Conservation (phyloP, 176 grass and related monocot species). For the Rhynchospora pubera region DNA sequence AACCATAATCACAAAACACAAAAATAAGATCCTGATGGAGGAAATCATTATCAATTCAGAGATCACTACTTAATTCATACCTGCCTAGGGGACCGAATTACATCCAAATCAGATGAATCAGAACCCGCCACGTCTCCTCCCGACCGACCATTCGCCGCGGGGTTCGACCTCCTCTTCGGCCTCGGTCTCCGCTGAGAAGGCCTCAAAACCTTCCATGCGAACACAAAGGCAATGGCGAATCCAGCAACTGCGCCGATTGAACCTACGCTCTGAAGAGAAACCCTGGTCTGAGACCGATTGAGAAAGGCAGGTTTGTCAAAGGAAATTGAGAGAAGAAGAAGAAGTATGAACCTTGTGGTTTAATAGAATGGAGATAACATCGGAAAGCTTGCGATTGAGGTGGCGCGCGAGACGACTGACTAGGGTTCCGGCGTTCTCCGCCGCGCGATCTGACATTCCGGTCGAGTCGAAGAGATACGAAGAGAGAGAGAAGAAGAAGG, state of each 20-base stretch:
- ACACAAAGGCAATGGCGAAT: slow-evolving; percentile 87
- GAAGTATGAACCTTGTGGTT: slow-evolving; percentile 68
- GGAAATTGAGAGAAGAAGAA: neutral
- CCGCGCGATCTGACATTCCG: slow-evolving; percentile 49
- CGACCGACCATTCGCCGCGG: neutral
- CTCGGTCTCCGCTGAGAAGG: slow-evolving; percentile 23
- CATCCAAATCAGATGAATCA: slow-evolving; percentile 3
- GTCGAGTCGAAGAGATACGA: neutral
- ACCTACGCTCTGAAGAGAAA: slow-evolving; percentile 40
- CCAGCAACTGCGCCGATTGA: slow-evolving; percentile 82
- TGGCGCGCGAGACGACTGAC: slow-evolving; percentile 59
- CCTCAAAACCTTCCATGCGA: slow-evolving; percentile 81
- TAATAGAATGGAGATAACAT: slow-evolving; percentile 53
- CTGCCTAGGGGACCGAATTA: neutral
- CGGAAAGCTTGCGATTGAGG: slow-evolving; percentile 70
- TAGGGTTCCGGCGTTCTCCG: slow-evolving; percentile 45
- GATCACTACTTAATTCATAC: neutral
- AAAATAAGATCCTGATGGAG: neutral
- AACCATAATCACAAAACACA: slow-evolving; percentile 11
- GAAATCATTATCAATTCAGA: neutral
- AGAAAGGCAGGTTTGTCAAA: slow-evolving; percentile 14
- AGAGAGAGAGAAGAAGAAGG: neutral
- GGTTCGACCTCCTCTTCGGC: slow-evolving; percentile 39
- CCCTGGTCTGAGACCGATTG: neutral
- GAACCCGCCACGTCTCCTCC: neutral